phyloP scores from a whole-genome alignment of 2,329 filamentous ascomycete genomes.

The Apiospora aurea region DNA sequence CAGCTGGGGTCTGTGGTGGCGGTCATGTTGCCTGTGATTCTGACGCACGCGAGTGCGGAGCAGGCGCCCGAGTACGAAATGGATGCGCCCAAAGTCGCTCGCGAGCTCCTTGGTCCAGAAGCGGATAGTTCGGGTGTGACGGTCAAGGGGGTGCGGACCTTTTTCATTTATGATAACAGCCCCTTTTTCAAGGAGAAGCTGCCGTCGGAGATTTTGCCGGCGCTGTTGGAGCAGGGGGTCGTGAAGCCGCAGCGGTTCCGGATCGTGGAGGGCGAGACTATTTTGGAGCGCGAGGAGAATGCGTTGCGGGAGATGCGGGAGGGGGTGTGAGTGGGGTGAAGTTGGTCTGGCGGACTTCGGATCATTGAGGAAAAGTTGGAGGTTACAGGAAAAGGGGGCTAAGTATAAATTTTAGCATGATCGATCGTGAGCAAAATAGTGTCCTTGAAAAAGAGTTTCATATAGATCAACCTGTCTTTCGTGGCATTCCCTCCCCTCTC shows the following conservation, averaged over 20 bases:
- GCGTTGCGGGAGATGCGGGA: slow-evolving; percentile 46
- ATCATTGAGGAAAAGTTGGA: background rate
- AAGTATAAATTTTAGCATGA: no score
- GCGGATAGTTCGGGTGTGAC: slow-evolving; percentile 51
- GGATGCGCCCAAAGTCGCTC: slow-evolving; percentile 52
- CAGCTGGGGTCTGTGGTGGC: slow-evolving; percentile 59
- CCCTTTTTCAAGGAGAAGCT: slow-evolving; percentile 61
- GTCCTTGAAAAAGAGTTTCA: background rate
- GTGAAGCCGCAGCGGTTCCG: slow-evolving; percentile 51
- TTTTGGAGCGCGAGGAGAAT: slow-evolving; percentile 48
- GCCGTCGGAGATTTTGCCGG: slow-evolving; percentile 61
- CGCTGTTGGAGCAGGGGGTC: slow-evolving; percentile 48
- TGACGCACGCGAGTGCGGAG: slow-evolving; percentile 56
- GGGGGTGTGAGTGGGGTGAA: slow-evolving; percentile 49
- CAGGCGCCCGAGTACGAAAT: slow-evolving; percentile 60
- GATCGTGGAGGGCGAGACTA: slow-evolving; percentile 48
- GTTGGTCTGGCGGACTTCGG: slow-evolving; percentile 44
- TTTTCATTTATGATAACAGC: slow-evolving; percentile 63
- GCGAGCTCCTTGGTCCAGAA: slow-evolving; percentile 48
- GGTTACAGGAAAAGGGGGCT: background rate
- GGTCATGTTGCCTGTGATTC: slow-evolving; percentile 65
- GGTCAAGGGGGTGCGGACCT: slow-evolving; percentile 61
- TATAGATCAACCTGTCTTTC: no score
- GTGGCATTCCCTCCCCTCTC: no score
- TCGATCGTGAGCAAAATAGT: no score